These are phyloP conservation scores for Sesbania bispinosa DNA, from an alignment of 306 rosid genomes.

Conservation along the genomic window DNA sequence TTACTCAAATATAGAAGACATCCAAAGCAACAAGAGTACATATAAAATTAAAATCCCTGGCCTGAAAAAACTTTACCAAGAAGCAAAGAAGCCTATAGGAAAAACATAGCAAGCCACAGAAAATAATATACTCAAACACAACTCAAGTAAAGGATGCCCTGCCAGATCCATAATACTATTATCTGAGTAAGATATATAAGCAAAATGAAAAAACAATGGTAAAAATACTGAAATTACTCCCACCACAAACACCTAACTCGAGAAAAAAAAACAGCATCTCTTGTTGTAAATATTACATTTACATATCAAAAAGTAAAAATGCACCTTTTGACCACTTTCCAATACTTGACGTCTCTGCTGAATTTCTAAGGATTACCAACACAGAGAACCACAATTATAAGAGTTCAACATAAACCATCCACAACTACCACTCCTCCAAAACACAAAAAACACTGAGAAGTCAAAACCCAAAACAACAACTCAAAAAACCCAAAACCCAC, in stretches of 20 bases:
- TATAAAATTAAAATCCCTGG: not conserved
- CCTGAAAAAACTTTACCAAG: not conserved
- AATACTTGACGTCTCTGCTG: not conserved
- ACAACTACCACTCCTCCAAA: not conserved
- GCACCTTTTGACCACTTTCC: not conserved
- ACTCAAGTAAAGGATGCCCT: not conserved
- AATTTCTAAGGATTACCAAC: not conserved
- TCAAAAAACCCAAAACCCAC: conserved; percentile 18
- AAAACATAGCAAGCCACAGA: not conserved
- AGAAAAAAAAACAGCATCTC: not conserved
- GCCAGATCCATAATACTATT: conserved; percentile 3
- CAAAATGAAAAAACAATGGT: not conserved
- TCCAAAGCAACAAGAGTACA: not conserved
- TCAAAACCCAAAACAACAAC: not conserved
- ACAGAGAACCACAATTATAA: not conserved
- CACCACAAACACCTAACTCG: not conserved
- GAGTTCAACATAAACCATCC: conserved; percentile 11
- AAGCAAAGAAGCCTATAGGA: conserved; percentile 10
- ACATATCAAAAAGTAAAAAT: not conserved
- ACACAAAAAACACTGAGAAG: not conserved
- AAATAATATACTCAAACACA: not conserved
- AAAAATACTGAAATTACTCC: not conserved
- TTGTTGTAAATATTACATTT: not conserved
- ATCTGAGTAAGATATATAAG: not conserved
- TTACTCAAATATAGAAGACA: not conserved